A percentile compares a stretch with the other conserved stretches of the same genome.
phyloP scores from a whole-genome alignment of 768 basidiomycete species.

The Lactifluus volemus region DNA sequence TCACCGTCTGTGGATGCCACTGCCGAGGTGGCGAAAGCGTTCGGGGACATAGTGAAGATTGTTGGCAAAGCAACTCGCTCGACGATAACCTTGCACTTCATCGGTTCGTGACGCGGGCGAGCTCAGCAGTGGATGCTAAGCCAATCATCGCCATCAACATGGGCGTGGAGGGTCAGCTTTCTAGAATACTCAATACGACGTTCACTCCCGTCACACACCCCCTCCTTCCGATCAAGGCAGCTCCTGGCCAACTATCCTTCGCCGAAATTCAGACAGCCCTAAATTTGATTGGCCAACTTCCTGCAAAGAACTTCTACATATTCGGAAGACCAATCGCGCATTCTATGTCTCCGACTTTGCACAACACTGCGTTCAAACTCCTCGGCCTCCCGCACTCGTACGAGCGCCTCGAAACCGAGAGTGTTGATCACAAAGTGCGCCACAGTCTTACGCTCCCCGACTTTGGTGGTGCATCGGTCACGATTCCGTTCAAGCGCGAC shows the following conservation, averaged over 20 bases:
- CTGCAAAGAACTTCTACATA: slow-evolving; percentile 68
- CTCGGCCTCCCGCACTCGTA: slow-evolving; percentile 85
- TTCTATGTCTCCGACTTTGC: slow-evolving; percentile 88
- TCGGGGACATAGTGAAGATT: slow-evolving; percentile 90
- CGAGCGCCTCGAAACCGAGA: slow-evolving; percentile 61
- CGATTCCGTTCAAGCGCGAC: slow-evolving; percentile 91
- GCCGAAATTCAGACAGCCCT: slow-evolving; percentile 77
- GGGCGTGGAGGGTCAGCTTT: slow-evolving; percentile 82
- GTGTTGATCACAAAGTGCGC: slow-evolving; percentile 58
- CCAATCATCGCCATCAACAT: slow-evolving; percentile 95
- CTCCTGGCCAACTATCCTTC: slow-evolving; percentile 90
- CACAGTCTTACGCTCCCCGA: slow-evolving; percentile 50
- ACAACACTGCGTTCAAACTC: slow-evolving; percentile 77
- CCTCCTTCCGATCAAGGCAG: slow-evolving; percentile 74
- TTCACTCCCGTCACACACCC: slow-evolving; percentile 91
- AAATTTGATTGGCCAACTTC: slow-evolving; percentile 71
- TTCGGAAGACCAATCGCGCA: slow-evolving; percentile 84
- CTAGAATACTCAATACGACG: slow-evolving; percentile 75
- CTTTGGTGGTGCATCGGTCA: slow-evolving; percentile 95
- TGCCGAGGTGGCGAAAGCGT: slow-evolving; percentile 51
- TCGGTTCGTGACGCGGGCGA: slow-evolving; percentile 51
- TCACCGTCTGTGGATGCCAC: slow-evolving; percentile 55
- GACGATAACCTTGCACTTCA: slow-evolving; percentile 76
- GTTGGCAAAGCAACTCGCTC: slow-evolving; percentile 71
- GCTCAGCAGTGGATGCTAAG: slow-evolving; percentile 42